Evolutionary conservation across 306 rosid species (phyloP), one percentile per base, ranked within the genome.

Genomic region (Glycine tomentella): DNA sequence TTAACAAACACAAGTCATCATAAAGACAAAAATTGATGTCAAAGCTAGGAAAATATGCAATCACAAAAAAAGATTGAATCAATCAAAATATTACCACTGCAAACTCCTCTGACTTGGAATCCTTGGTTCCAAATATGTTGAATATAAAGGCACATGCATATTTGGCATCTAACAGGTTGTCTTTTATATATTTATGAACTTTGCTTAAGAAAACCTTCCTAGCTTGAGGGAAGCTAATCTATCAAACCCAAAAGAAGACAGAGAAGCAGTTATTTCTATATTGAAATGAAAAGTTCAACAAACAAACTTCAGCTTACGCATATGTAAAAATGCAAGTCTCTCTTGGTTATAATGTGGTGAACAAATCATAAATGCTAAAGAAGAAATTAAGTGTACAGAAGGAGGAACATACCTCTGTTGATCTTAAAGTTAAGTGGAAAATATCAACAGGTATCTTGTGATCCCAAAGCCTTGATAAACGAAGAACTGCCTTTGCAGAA

Each of bases 401-500:
- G 78, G 79, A 80, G 62, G 68, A 81, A 50, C 80, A 70, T 72
- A 89, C 99, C 97, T 90, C 93, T 44, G 97, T 79, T 73, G 86
- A 81, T 88, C 76, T 89, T 84, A 95, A 84, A 77, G 99, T 91
- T 79, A 92, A 85, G 91, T 90, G 91, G 83, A 91, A 93, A 74
- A 91, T 81, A 79, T 87, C 93, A 80, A 84, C 84, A 50, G 98
- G 97, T 66, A 95, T 93, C 90, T 90, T 95, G 56, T 95, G 89
- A 87, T 95, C 97, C 99, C 99, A 93, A 48, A 90, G 88, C 97
- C 86, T 91, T 63, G 98, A 90, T 82, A 95, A 80, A 69, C 93
- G 94, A 80, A 95, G 94, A 81, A 95, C 84, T 0, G 98, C 99
- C 90, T 95, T 95, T 15, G 98, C 99, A 74, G 99, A 84, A 74